A percentile compares a stretch with the other conserved stretches of the same genome.
These are phyloP conservation scores for Chamaenerion angustifolium DNA, from an alignment of 345 rosid species.

Conservation along the genomic window DNA sequence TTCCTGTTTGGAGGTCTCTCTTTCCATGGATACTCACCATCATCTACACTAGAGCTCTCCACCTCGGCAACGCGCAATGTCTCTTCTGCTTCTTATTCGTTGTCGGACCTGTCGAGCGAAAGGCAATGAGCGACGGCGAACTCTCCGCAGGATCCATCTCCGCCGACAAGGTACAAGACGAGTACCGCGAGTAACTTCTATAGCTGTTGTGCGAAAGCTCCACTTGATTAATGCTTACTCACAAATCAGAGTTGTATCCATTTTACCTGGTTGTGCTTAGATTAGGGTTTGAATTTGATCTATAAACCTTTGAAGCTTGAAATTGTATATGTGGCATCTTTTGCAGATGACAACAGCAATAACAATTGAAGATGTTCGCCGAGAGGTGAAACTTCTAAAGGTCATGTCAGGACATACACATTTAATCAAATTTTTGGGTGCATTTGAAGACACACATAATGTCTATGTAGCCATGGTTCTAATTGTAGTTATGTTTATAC, in stretches of 20 bases:
- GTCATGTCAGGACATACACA: slow-evolving; percentile 68
- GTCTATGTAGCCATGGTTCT: slow-evolving; percentile 53
- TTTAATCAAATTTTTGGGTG: slow-evolving; percentile 72
- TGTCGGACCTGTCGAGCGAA: slow-evolving; percentile 68
- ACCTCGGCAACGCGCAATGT: slow-evolving; percentile 42
- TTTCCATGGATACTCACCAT: slow-evolving; percentile 42
- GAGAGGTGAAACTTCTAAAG: slow-evolving; percentile 85
- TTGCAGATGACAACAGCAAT: slow-evolving; percentile 86
- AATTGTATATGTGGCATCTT: slow-evolving; percentile 3
- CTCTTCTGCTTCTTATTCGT: slow-evolving; percentile 81
- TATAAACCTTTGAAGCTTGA: slow-evolving; percentile 1
- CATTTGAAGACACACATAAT: slow-evolving; percentile 61
- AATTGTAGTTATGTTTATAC: not conserved
- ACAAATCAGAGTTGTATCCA: too few species aligned
- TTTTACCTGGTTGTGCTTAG: too few species aligned
- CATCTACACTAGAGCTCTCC: slow-evolving; percentile 51
- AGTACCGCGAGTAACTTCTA: slow-evolving; percentile 23
- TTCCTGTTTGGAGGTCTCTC: not conserved
- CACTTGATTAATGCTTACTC: too few species aligned
- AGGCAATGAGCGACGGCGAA: slow-evolving; percentile 53
- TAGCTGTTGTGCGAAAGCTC: too few species aligned
- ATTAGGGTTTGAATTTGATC: not conserved
- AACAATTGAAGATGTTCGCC: slow-evolving; percentile 81
- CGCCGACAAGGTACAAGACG: slow-evolving; percentile 64
- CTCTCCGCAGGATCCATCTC: slow-evolving; percentile 94